Percentiles rank a stretch among this genome's conserved stretches.
phyloP scores from a whole-genome alignment of 202 grass and related monocot genomes.

The Carex sylvatica region DNA sequence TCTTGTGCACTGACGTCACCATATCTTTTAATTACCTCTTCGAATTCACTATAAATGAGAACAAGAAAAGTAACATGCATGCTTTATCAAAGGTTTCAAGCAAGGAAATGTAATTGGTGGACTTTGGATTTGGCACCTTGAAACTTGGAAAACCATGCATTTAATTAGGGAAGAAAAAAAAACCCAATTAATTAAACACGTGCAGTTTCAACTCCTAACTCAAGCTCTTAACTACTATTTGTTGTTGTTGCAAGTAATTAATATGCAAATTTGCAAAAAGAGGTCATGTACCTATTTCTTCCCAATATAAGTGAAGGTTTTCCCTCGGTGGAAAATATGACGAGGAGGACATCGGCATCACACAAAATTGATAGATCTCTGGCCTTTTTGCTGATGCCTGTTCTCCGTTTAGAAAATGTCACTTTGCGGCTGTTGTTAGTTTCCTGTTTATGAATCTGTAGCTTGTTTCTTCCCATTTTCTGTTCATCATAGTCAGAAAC shows the following conservation, averaged over 20 bases:
- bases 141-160: not conserved
- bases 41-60: slow-evolving; percentile 44
- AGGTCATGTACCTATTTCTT: slow-evolving; percentile 37
- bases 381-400: slow-evolving; percentile 78
- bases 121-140: not conserved
- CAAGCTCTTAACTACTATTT: not conserved
- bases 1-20: slow-evolving; percentile 64
- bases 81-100: not conserved
- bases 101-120: not conserved
- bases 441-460: slow-evolving; percentile 73
- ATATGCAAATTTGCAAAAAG: not conserved
- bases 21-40: slow-evolving; percentile 69
- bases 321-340: slow-evolving; percentile 61
- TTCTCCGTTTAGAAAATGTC: slow-evolving; percentile 70
- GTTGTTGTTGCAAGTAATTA: not conserved
- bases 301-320: slow-evolving; percentile 74
- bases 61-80: not conserved
- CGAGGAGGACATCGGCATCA: slow-evolving; percentile 59
- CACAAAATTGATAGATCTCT: slow-evolving; percentile 79
- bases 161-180: not conserved
- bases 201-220: not conserved
- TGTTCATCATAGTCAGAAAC: not conserved
- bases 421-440: slow-evolving; percentile 44
- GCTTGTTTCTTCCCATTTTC: slow-evolving; percentile 86
- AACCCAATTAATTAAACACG: no score